These are phyloP conservation scores for Scolecobasidium constrictum DNA, from an alignment of 2,329 filamentous ascomycete genomes.

Conservation along the genomic window DNA sequence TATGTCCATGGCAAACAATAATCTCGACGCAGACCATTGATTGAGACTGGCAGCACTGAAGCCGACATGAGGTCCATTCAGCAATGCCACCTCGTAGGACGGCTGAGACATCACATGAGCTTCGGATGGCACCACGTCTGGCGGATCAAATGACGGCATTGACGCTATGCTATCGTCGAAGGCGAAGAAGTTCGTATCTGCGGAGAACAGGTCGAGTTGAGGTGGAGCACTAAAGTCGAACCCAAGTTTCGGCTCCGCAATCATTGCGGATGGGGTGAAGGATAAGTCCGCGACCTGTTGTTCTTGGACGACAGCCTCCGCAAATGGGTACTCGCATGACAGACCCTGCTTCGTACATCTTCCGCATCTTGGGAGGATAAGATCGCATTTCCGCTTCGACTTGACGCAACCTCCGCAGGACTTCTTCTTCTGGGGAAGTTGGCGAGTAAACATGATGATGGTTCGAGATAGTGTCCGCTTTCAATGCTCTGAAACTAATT, in stretches of 20 bases:
- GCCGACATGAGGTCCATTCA: neutral
- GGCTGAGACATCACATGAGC: neutral
- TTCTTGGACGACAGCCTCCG: too few species aligned
- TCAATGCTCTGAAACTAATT: too few species aligned
- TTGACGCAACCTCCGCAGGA: conserved; percentile 46
- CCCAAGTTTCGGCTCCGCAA: neutral
- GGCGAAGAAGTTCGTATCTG: neutral
- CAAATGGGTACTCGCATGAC: conserved; percentile 25
- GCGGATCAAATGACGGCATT: neutral
- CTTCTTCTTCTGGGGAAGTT: conserved; percentile 35
- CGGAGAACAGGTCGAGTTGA: neutral
- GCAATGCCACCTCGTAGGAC: neutral
- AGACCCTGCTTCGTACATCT: conserved; percentile 41
- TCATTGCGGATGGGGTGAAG: too few species aligned
- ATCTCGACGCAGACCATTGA: conserved; percentile 10
- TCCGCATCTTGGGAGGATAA: conserved; percentile 39
- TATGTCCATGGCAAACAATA: conserved; percentile 19
- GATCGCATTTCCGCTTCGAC: conserved; percentile 47
- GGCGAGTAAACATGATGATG: conserved; percentile 22
- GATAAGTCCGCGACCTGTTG: too few species aligned
- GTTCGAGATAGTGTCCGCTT: neutral
- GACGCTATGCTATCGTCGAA: neutral
- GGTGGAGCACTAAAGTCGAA: neutral
- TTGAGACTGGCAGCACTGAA: neutral
- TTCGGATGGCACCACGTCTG: neutral